phyloP scores from a whole-genome alignment of 2,329 filamentous ascomycete genomes.

The Fusarium tjaetaba region DNA sequence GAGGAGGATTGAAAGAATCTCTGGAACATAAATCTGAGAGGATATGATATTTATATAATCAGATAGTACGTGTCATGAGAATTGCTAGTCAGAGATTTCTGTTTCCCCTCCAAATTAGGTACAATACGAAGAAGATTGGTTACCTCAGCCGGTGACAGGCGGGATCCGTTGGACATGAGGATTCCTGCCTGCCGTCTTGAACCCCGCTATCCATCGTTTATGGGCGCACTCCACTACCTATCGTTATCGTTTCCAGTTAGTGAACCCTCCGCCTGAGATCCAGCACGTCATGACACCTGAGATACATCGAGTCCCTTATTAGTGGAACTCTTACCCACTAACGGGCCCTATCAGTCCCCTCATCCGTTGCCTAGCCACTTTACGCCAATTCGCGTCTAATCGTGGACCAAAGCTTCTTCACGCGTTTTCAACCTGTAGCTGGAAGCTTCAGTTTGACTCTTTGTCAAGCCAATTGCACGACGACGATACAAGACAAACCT shows the following conservation, averaged over 20 bases:
- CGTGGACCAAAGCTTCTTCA: conserved; percentile 32
- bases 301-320: neutral
- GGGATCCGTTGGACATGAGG: conserved; percentile 28
- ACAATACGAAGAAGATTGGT: conserved; percentile 5
- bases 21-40: neutral
- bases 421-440: conserved; percentile 28
- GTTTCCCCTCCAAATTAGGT: conserved; percentile 2
- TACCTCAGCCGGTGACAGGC: conserved; percentile 30
- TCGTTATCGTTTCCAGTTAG: neutral
- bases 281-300: conserved; percentile 33
- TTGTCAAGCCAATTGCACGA: conserved; percentile 1
- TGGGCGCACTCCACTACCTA: neutral
- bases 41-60: neutral
- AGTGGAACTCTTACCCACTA: neutral
- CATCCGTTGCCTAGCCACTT: conserved; percentile 40
- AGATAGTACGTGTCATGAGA: neutral
- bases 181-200: neutral
- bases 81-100: conserved; percentile 26
- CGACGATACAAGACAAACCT: neutral
- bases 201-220: conserved; percentile 30
- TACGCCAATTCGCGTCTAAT: conserved; percentile 41
- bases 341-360: neutral
- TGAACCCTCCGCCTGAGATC: conserved; percentile 23
- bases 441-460: conserved; percentile 2
- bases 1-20: neutral